Percentiles rank a stretch among this genome's conserved stretches.
These are phyloP conservation scores for Globisporangium carolinianum DNA, from an alignment of 352 stramenopile genomes.

Conservation along the genomic window DNA sequence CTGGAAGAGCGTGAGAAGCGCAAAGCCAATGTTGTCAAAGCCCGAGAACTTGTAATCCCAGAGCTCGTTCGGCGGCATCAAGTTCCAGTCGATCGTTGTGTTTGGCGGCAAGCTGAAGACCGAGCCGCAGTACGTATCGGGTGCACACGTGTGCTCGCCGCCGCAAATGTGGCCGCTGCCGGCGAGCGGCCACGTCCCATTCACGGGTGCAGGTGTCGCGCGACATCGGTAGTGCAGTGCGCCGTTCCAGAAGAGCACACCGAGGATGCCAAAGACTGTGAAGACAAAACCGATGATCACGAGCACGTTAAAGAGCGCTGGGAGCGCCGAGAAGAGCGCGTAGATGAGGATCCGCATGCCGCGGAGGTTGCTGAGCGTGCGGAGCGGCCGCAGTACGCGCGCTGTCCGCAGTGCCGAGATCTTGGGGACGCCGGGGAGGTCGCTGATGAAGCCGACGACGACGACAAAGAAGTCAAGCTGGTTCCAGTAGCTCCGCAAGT, in stretches of 20 bases:
- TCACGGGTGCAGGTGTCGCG: conserved; percentile 38
- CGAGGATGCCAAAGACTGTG: conserved; percentile 66
- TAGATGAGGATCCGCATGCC: conserved; percentile 49
- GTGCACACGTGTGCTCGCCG: conserved; percentile 24
- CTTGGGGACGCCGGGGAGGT: conserved; percentile 32
- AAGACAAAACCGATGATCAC: conserved; percentile 63
- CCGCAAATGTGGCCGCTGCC: conserved; percentile 23
- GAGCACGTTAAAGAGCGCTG: conserved; percentile 58
- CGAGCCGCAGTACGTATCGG: conserved; percentile 31
- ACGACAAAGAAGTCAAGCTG: conserved; percentile 85
- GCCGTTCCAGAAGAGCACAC: conserved; percentile 53
- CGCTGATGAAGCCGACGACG: conserved; percentile 30
- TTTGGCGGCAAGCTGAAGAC: conserved; percentile 24
- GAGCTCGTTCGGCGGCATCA: conserved; percentile 31
- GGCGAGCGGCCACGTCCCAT: conserved; percentile 27
- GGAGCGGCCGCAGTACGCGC: conserved; percentile 52
- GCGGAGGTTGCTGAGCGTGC: conserved; percentile 42
- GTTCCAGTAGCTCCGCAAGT: conserved; percentile 77
- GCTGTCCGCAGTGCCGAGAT: conserved; percentile 25
- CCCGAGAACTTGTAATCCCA: conserved; percentile 72
- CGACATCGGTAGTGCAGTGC: conserved; percentile 40
- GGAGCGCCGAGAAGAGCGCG: conserved; percentile 45
- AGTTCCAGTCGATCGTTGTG: conserved; percentile 21
- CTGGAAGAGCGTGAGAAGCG: conserved; percentile 85
- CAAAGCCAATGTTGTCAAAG: conserved; percentile 80